A percentile compares a stretch with the other conserved stretches of the same genome.
Evolutionary conservation across 2,329 filamentous ascomycete species (phyloP).

Genomic region (Pestalotiopsis sp.): DNA sequence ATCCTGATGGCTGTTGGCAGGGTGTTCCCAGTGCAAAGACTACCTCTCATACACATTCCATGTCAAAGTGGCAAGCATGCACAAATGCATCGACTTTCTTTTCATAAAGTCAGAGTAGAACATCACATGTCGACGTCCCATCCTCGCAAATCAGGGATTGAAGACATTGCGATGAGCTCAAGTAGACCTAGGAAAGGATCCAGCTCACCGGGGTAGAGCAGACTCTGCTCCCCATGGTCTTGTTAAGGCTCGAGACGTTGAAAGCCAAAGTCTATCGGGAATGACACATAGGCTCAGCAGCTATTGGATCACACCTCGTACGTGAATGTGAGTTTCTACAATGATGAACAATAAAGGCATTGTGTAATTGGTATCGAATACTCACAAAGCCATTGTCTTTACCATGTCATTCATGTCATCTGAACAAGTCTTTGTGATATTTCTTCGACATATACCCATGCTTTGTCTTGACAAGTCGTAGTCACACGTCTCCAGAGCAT

Average conservation of each 20-base stretch:
- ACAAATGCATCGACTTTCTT: no score
- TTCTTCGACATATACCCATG: not conserved
- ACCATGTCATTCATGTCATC: not conserved
- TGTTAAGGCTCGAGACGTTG: constrained; percentile 19
- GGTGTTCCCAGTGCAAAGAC: no score
- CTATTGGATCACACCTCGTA: constrained; percentile 23
- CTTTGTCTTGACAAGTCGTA: no score
- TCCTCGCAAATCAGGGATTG: not conserved
- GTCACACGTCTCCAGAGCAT: no score
- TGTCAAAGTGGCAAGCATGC: no score
- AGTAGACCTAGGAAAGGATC: constrained; percentile 15
- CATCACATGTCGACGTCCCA: no score
- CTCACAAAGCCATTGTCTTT: not conserved
- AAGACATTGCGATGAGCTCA: not conserved
- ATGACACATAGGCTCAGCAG: constrained; percentile 19
- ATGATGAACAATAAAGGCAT: constrained; percentile 13
- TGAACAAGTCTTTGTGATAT: not conserved
- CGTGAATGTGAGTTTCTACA: constrained; percentile 19
- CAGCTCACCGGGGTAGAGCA: constrained; percentile 23
- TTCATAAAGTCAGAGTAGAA: no score
- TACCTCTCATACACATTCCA: no score
- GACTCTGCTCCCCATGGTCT: constrained; percentile 22
- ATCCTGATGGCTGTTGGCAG: no score
- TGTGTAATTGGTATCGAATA: not conserved
- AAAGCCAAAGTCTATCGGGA: constrained; percentile 19